Evolutionary conservation across 495 filamentous ascomycete genomes (phyloP), one percentile per base, ranked within the genome.

Genomic region (Copromyces sp.): DNA sequence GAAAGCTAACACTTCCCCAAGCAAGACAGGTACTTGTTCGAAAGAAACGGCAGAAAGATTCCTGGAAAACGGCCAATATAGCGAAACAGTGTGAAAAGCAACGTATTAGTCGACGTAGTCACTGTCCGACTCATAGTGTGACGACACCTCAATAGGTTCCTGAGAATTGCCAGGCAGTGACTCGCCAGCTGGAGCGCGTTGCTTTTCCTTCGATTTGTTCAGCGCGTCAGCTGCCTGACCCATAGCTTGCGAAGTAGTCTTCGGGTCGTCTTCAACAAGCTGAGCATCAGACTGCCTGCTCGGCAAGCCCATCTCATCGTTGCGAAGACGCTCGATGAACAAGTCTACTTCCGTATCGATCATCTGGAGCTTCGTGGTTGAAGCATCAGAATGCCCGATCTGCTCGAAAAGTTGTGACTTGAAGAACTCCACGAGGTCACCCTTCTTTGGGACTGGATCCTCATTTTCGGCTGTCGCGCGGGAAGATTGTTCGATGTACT

Each of bases 311-410:
- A 65, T 35, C 53, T 65, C 53, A 17, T 59, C 47, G 20, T 35
- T 65, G 53, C 53, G 41, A 20, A 73, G n/a, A 29, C 42, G 42
- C 42, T 39, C 53, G 61, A 77, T 75, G 41, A 76, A 71, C 17
- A 45, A 45, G 20, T 75, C 61, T 4, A 70, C 72, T 29, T 72
- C 69, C 2, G 37, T 6, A 37, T 65, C 12, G 14, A 76, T 9
- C 24, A 42, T 38, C 41, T 71, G 39, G 7, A 53, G 39, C 5
- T 14, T n/a, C 14, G 53, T 32, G 53, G 53, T 8, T 11, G 7
- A 16, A 35, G 14, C 53, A 32, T 35, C 53, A 65, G 53, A 65
- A 35, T 65, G 29, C 12, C 29, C 53, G 2, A 65, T 65, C 7
- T 65, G 29, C 37, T 65, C 29, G 14, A 35, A 35, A 9, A 65